phyloP scores from a whole-genome alignment of 176 grass and related monocot genomes.

The Eremochloa ophiuroides region DNA sequence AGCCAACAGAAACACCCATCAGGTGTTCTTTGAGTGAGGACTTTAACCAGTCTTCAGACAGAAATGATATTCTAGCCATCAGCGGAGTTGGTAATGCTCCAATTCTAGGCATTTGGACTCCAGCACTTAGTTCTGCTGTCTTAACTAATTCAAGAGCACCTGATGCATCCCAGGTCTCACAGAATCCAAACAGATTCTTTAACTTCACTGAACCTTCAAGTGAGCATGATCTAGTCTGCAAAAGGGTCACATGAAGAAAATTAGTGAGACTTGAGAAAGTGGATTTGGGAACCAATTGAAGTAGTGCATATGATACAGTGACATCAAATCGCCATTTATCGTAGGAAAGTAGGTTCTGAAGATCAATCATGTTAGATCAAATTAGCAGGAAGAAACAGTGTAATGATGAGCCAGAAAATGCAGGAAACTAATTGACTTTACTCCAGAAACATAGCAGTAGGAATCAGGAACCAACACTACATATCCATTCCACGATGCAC shows the following conservation, averaged over 20 bases:
- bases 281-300: not conserved
- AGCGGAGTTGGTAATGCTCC: slow-evolving; percentile 67
- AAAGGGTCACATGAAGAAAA: slow-evolving; percentile 20
- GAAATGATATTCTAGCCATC: slow-evolving; percentile 49
- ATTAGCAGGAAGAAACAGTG: not conserved
- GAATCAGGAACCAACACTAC: not conserved
- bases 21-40: slow-evolving; percentile 75
- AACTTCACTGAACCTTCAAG: slow-evolving; percentile 80
- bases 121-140: slow-evolving; percentile 60
- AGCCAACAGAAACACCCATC: slow-evolving; percentile 68
- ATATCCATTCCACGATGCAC: not conserved
- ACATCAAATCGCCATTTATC: not conserved
- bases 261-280: not conserved
- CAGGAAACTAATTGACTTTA: not conserved
- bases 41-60: slow-evolving; percentile 79
- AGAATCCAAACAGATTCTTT: slow-evolving; percentile 86
- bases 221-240: slow-evolving; percentile 62
- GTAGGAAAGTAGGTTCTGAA: too few species aligned
- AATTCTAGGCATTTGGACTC: slow-evolving; percentile 61
- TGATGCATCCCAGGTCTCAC: slow-evolving; percentile 80
- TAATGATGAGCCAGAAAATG: not conserved
- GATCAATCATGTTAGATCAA: too few species aligned
- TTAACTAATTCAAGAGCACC: slow-evolving; percentile 58
- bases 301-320: not conserved
- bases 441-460: not conserved